phyloP scores from a whole-genome alignment of 768 basidiomycete genomes.

The Trametes punicea region DNA sequence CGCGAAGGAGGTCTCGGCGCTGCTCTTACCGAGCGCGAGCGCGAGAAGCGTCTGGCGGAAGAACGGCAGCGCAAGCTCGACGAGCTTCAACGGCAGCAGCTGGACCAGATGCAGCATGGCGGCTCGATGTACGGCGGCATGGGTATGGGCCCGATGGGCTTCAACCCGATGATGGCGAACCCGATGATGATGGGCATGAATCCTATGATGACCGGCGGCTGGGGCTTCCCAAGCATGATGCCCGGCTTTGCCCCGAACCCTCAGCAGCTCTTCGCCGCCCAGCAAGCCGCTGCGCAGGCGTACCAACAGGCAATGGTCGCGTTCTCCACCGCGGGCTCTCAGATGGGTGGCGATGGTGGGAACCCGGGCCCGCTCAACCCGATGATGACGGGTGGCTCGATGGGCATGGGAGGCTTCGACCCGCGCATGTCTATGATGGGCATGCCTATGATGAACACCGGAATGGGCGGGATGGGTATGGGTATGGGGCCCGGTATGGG shows the following conservation, averaged over 20 bases:
- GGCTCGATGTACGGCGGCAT: conserved; percentile 63
- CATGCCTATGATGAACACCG: conserved; percentile 64
- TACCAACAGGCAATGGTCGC: conserved; percentile 90
- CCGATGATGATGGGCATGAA: conserved; percentile 63
- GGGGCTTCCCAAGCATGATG: conserved; percentile 55
- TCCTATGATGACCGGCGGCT: conserved; percentile 57
- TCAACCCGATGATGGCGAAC: conserved; percentile 72
- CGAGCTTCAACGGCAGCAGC: conserved; percentile 82
- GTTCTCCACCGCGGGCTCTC: conserved; percentile 71
- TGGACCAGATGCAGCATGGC: conserved; percentile 86
- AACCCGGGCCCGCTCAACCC: conserved; percentile 43
- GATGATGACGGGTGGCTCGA: conserved; percentile 55
- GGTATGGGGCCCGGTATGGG: conserved; percentile 51
- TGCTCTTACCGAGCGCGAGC: conserved; percentile 89
- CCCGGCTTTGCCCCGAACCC: conserved; percentile 44
- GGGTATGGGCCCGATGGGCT: conserved; percentile 41
- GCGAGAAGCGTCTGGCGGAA: conserved; percentile 88
- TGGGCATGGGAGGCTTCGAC: conserved; percentile 47
- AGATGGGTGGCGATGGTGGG: conserved; percentile 56
- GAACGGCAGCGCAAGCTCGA: conserved; percentile 91
- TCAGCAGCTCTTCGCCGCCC: conserved; percentile 83
- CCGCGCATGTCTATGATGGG: conserved; percentile 84
- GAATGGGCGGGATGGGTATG: conserved; percentile 53
- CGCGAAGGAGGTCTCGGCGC: conserved; percentile 95
- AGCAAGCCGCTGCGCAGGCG: conserved; percentile 78